Evolutionary conservation across 1,139 yeast species (phyloP).

Genomic region (Sugiyamaella xylanicola): DNA sequence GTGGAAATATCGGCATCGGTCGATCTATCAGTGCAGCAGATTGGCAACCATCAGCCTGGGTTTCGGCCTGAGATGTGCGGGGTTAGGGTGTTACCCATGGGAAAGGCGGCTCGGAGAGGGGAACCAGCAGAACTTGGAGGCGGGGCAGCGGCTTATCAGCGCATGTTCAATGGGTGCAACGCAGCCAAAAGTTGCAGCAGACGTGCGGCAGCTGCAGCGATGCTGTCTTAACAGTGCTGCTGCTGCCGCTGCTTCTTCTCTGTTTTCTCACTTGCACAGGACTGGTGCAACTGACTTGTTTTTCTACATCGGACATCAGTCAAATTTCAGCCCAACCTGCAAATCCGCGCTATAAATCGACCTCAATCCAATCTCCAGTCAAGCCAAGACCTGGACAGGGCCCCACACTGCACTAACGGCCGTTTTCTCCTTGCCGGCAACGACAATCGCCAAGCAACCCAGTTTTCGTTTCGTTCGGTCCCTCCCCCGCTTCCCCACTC

Average conservation of each 20-base stretch:
- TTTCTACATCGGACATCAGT: neutral
- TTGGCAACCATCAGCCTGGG: neutral
- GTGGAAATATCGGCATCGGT: neutral
- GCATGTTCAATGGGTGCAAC: neutral
- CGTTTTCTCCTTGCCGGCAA: neutral
- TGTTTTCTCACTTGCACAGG: neutral
- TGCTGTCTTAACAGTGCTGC: slow-evolving; percentile 2
- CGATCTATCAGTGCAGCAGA: slow-evolving; percentile 1
- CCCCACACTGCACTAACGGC: too few relatives aligned
- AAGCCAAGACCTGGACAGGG: neutral
- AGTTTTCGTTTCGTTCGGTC: neutral
- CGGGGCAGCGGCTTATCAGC: slow-evolving; percentile 6
- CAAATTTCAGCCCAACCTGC: neutral
- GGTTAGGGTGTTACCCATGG: neutral
- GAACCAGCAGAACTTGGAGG: neutral
- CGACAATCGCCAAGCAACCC: neutral
- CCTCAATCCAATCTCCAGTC: neutral
- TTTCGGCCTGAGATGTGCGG: neutral
- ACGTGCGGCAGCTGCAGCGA: slow-evolving; percentile 7
- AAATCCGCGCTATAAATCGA: neutral
- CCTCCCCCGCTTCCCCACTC: neutral
- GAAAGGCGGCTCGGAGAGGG: neutral
- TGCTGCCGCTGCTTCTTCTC: neutral
- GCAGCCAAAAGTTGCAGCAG: neutral
- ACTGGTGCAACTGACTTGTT: neutral